phyloP scores from a whole-genome alignment of 164 flowering plant genomes.

The Magnolia changhungtana region DNA sequence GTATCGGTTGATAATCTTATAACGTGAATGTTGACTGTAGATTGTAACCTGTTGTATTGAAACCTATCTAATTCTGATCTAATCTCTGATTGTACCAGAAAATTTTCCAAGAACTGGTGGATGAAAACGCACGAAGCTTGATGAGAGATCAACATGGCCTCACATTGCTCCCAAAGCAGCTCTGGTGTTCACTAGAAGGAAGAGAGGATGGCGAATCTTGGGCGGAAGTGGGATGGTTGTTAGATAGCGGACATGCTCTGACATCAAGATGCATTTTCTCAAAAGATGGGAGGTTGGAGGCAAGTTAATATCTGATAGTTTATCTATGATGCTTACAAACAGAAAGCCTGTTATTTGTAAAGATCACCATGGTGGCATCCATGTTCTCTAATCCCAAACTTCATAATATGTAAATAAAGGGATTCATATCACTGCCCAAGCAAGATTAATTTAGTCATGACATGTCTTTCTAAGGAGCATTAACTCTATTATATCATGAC shows the following conservation, averaged over 20 bases:
- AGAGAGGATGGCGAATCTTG: conserved; percentile 39
- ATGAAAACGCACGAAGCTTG: conserved; percentile 25
- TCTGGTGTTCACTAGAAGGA: conserved; percentile 74
- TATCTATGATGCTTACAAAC: background rate
- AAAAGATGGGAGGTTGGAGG: conserved; percentile 53
- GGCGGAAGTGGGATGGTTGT: conserved; percentile 79
- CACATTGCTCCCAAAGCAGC: conserved; percentile 63
- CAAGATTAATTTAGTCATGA: no score
- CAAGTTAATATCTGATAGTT: conserved; percentile 23
- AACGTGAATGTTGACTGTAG: background rate
- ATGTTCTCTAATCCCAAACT: background rate
- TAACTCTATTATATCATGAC: background rate
- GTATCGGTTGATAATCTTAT: background rate
- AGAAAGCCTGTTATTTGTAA: background rate
- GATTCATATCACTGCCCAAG: background rate
- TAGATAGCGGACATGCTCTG: conserved; percentile 50
- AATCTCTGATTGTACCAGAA: conserved; percentile 28
- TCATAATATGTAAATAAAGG: background rate
- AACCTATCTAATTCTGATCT: background rate
- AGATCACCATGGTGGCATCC: background rate
- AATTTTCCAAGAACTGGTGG: conserved; percentile 40
- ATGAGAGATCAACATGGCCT: conserved; percentile 47
- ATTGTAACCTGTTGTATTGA: background rate
- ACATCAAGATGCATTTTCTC: conserved; percentile 70
- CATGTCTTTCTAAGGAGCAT: background rate